Evolutionary conservation across 2,329 filamentous ascomycete species (phyloP).

Genomic region (Teratosphaeriaceae sp.): DNA sequence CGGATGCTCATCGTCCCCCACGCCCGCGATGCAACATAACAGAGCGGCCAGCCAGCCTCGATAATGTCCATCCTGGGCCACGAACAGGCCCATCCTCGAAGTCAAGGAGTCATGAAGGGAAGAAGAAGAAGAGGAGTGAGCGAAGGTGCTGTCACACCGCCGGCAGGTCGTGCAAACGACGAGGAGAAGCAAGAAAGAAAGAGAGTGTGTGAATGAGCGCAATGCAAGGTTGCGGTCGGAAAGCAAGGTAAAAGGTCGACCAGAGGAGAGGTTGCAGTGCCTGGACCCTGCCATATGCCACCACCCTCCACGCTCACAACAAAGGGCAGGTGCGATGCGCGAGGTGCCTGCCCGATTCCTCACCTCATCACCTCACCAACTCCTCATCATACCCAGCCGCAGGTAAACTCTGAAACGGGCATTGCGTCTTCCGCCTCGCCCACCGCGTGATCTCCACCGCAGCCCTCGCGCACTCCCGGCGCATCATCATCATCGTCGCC

Average conservation of each 20-base stretch:
- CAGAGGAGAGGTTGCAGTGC: neutral
- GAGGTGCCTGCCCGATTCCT: neutral
- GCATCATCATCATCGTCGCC: too few relatives aligned
- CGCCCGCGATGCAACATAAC: slow-evolving; percentile 26
- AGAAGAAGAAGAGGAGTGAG: slow-evolving; percentile 4
- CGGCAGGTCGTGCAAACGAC: slow-evolving; percentile 3
- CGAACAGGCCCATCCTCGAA: slow-evolving; percentile 24
- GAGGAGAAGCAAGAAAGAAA: too few relatives aligned
- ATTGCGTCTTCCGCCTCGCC: neutral
- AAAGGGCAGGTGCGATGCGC: too few relatives aligned
- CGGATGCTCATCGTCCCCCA: slow-evolving; percentile 24
- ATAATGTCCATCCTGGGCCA: slow-evolving; percentile 22
- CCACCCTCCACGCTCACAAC: too few relatives aligned
- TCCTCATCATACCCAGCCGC: too few relatives aligned
- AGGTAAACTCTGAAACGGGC: neutral
- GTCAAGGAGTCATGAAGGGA: slow-evolving; percentile 13
- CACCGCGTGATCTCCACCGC: neutral
- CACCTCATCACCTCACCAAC: too few relatives aligned
- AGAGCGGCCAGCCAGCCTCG: slow-evolving; percentile 30
- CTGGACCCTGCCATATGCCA: too few relatives aligned
- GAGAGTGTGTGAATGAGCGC: too few relatives aligned
- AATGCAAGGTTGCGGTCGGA: slow-evolving; percentile 6
- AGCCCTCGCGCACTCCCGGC: too few relatives aligned
- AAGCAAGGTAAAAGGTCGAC: slow-evolving; percentile 3
- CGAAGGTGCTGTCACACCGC: slow-evolving; percentile 1